Base-by-base conservation (phyloP, 345 rosid species). In the Boechera divaricarpa region DNA sequence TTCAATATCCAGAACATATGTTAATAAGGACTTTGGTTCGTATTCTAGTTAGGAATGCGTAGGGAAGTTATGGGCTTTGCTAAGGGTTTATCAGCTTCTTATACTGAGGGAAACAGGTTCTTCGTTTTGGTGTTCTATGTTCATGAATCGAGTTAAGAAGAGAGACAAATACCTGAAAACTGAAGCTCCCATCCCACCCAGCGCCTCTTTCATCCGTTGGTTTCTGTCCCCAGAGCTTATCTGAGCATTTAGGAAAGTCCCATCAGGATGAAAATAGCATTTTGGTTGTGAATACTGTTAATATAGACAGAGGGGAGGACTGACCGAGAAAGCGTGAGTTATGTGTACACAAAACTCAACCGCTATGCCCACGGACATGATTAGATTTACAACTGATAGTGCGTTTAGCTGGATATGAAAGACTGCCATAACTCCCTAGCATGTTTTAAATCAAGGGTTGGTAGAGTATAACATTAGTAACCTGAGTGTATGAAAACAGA, bases 261-360 rank as follows among this genome's bases (percentile, higher is more conserved):
- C 29, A 26, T 72, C 28, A 72, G 12, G 1, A 67, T 32, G 16
- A 60, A 32, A 6, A 21, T 15, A 55, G 18, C 13, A 11, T 26
- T 55, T 4, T 4, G 56, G 55, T 56, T 71, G 29, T 63, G 41
- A 42, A 10, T 41, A 62, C 39, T 29, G 33, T 8, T 32, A 36
- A 28, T 53, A 67, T 11, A 72, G 12, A 76, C n/a, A 32, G 63
- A 69, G 11, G 31, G 59, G 24, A 21, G 65, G 54, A 73, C 98
- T 86, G 24, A 95, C 99, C 44, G 90, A 77, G 87, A 92, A 95
- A 71, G 96, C 93, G 67, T 93, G 94, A 15, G 98, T 88, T 80
- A 90, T 86, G 78, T 95, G 99, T 71, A 95, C 97, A 45, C 98
- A 95, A 77, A 95, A 95, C 88, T 95, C 99, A 39, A 93, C 96